Conservation (phyloP, 2,329 filamentous ascomycete species). For the Blastomyces emzantsi region DNA sequence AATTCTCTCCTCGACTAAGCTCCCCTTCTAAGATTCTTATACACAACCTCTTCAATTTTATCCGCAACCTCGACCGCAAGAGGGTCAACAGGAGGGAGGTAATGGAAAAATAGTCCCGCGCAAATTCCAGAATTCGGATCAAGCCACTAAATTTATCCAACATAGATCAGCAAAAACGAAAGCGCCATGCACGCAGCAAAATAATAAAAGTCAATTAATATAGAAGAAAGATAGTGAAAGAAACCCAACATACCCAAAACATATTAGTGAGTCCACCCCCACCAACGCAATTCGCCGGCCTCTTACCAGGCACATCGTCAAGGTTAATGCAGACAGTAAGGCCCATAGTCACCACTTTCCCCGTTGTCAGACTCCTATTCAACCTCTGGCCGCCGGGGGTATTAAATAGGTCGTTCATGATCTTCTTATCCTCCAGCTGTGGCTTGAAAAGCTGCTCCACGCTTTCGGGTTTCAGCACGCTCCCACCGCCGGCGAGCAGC, state of each 20-base stretch:
- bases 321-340: conserved; percentile 9
- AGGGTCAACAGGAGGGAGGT: conserved; percentile 7
- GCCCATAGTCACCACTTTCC: conserved; percentile 7
- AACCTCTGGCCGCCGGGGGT: neutral
- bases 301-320: conserved; percentile 4
- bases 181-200: neutral
- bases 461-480: conserved; percentile 6
- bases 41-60: conserved; percentile 7
- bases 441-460: conserved; percentile 6
- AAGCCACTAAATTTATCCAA: conserved; percentile 7
- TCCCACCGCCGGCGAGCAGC: conserved; percentile 13
- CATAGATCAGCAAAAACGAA: neutral
- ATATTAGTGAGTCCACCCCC: conserved; percentile 9
- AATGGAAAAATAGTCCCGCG: conserved; percentile 9
- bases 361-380: conserved; percentile 3
- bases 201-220: neutral
- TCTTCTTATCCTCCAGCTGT: conserved; percentile 6
- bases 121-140: conserved; percentile 10
- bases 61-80: conserved; percentile 8
- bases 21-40: neutral
- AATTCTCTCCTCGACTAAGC: neutral
- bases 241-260: conserved; percentile 11
- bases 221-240: too few species aligned
- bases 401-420: conserved; percentile 1
- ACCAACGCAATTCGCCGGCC: conserved; percentile 4